Base-by-base conservation (phyloP, 2,329 filamentous ascomycete species). In the Hypomyces perniciosus region DNA sequence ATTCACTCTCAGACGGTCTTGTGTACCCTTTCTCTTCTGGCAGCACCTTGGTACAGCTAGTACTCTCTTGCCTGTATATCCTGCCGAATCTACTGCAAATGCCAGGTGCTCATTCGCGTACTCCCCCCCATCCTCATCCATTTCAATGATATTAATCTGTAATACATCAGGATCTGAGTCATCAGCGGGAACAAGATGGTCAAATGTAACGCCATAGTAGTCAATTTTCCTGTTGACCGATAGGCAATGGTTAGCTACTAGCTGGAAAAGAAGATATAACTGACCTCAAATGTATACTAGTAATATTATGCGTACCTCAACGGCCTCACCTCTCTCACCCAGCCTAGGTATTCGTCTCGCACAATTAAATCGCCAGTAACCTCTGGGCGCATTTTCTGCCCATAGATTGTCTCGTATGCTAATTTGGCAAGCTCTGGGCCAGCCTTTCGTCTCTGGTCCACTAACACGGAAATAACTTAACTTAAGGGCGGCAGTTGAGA, bases 181-280 rank as follows among this genome's bases (percentile, higher is more conserved):
- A 35, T 68, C 56, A 5, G 48, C 9, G 2, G 66, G 65, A 44
- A 72, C 67, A 31, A 66, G 59, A 49, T 72, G 62, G 54, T 73
- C 68, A 54, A 74, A 73, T 13, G 68, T 71, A 38, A 72, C 65
- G 30, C 68, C 63, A 51, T 72, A 71, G 51, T 70, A 70, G 57
- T 72, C 54, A 46, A 58, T 59, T 10, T 41, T 26, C 13, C 52
- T 56, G 37, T 35, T 38, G 31, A 26, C 13, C 9, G 29, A 30
- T 51, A 31, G 27, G 40, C 41, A n/a, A 26, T 9, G 27, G 13
- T 39, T 40, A 26, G 12, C 29, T 34, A 10, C n/a, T 44, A 33
- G 5, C 8, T n/a, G 26, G n/a, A 29, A 9, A 38, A 4, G 13
- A 20, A 28, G 13, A 29, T 2, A 9, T 2, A 20, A 20, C 20